A percentile compares a stretch with the other conserved stretches of the same genome.
Conservation (phyloP, 164 flowering plant species). For the Hamamelis virginiana region DNA sequence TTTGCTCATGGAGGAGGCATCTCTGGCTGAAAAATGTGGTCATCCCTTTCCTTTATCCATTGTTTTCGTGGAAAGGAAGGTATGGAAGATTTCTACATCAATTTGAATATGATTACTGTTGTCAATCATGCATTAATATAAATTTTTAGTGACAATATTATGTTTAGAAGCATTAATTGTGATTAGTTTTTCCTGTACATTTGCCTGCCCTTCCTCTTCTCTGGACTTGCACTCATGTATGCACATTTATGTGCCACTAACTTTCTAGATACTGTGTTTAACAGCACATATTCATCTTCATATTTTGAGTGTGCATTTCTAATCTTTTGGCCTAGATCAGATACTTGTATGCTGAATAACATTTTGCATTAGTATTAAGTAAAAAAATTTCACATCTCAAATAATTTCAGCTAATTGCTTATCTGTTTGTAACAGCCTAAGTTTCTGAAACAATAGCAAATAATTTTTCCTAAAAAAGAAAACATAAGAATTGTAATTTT, state of each 20-base stretch:
- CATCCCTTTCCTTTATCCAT: constrained; percentile 58
- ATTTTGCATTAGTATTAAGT: neutral
- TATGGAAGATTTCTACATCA: constrained; percentile 13
- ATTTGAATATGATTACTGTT: neutral
- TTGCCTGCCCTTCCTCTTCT: neutral
- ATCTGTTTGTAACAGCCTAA: no score
- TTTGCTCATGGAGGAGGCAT: constrained; percentile 57
- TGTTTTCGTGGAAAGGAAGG: constrained; percentile 72
- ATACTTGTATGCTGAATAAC: neutral
- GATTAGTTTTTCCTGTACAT: neutral
- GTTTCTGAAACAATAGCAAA: no score
- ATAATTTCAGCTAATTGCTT: no score
- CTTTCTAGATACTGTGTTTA: no score
- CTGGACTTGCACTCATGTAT: neutral
- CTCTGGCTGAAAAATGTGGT: constrained; percentile 49
- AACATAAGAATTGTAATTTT: neutral
- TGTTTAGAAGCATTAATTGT: neutral
- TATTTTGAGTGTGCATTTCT: neutral
- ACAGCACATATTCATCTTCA: no score
- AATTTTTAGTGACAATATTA: neutral
- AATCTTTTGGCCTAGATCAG: neutral
- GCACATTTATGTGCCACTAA: neutral
- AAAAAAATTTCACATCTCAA: neutral
- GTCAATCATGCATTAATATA: neutral
- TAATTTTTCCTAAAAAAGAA: no score